Base-by-base conservation (phyloP, 345 rosid species). In the Mangifera indica region DNA sequence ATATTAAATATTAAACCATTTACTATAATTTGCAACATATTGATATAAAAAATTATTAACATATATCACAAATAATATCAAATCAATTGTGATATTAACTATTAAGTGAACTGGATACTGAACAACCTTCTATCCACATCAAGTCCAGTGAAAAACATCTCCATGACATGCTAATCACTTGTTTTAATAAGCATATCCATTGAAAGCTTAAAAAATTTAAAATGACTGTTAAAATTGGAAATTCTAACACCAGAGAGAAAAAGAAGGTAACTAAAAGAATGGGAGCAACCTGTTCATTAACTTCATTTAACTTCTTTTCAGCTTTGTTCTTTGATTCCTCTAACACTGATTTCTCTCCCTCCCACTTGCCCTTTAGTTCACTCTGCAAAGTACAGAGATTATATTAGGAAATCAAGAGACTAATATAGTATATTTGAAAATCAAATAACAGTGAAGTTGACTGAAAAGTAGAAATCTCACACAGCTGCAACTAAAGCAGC, bases 261-360 rank as follows among this genome's bases (percentile, higher is more conserved):
- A 15, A 49, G 25, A 44, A 57, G 24, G 60, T 3, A 26, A 32
- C 11, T 48, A 63, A 70, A 69, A 24, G 69, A 77, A 58, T 55
- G 58, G 67, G n/a, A 71, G 66, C 45, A 11, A 92, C 99, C 98
- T 95, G 99, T 73, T 91, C 97, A 63, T 92, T 83, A 56, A 95
- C 84, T 74, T 95, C 98, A 37, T 78, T 52, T 77, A 85, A 91
- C 80, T 88, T 91, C 75, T 78, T 89, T 80, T 89, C 93, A 75
- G 93, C 86, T 76, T 80, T 81, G 73, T 81, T 81, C 82, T 83
- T 92, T 48, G 81, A 83, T 77, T 83, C 87, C 74, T 88, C 88
- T 7, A 95, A 80, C 70, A 77, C 73, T 63, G 74, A 81, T 83
- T 85, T 92, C 70, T 88, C 98, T 10, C 46, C 83, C 63, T 76